Base-by-base conservation (phyloP, 345 rosid species). In the Populus ilicifolia region DNA sequence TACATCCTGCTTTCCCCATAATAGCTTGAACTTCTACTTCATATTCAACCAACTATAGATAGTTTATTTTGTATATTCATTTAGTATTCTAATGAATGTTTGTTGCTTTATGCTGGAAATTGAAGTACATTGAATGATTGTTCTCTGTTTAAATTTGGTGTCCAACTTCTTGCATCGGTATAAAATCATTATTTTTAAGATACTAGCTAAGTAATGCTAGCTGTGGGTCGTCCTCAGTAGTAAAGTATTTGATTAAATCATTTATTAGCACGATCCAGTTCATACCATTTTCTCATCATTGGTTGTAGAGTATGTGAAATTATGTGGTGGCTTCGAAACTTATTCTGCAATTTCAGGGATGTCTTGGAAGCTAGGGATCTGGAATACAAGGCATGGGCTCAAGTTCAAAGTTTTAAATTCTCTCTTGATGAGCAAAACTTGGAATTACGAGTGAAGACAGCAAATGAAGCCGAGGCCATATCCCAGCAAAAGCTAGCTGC, bases 401-500 rank as follows among this genome's bases (percentile, higher is more conserved):
- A 80, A 73, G 93, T 96, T 76, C 89, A 90, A 80, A 90, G 89
- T 76, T 82, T 96, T 79, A 89, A 91, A 80, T 88, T 89, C 70
- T 88, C 90, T 67, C 92, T 96, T 82, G 97, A 96, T 86, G 99
- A 96, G 85, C 95, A 89, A 79, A 85, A 79, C 76, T 83, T 96
- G 75, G 99, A 96, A 85, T 81, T 87, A 74, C 92, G 94, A 12
- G 99, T 96, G 54, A 96, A 96, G 90, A 88, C 86, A 38, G 97
- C 99, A 75, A 96, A 90, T 84, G 97, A 94, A 89, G 98, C 97
- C 69, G 99, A 96, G 83, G 98, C 99, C 54, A 76, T 85, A 70
- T 92, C 99, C 73, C 99, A 96, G 81, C 98, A 94, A 82, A 88
- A 80, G 86, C 86, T 96, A 80, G 99, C 97, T 80, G 90, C 97